phyloP scores from a whole-genome alignment of 108 stramenopile genomes.

The Pseudonitzschia delicatissima region DNA sequence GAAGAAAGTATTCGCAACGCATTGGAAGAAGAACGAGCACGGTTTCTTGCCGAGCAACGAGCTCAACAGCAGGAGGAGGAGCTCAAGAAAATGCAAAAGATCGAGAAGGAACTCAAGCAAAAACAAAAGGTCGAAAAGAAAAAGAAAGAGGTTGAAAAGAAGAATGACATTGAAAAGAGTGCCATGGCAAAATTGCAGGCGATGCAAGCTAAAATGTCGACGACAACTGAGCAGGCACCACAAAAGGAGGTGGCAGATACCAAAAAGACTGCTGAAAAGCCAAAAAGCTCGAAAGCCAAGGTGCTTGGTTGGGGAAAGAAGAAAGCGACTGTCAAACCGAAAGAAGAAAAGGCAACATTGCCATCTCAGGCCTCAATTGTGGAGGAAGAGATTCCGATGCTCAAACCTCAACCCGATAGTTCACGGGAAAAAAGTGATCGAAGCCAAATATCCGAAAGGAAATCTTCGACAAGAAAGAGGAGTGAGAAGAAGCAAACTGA shows the following conservation, averaged over 20 bases:
- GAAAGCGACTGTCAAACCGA: background rate
- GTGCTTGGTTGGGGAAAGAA: background rate
- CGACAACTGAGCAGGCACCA: background rate
- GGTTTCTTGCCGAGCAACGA: constrained; percentile 6
- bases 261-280: background rate
- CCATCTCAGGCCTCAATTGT: background rate
- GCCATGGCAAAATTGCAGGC: constrained; percentile 32
- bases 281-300: background rate
- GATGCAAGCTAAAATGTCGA: constrained; percentile 11
- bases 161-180: constrained; percentile 20
- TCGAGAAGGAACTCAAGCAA: background rate
- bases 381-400: background rate
- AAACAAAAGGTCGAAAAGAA: background rate
- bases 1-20: constrained; percentile 6
- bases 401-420: background rate
- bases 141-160: constrained; percentile 1
- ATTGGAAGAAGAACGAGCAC: constrained; percentile 11
- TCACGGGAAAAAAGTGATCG: background rate
- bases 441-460: background rate
- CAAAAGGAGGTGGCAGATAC: background rate
- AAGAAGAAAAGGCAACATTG: constrained; percentile 12
- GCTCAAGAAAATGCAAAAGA: background rate
- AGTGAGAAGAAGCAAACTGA: too few relatives aligned
- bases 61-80: background rate
- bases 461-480: background rate